Conservation (phyloP, 352 stramenopile genomes). For the Pythium oligandrum region DNA sequence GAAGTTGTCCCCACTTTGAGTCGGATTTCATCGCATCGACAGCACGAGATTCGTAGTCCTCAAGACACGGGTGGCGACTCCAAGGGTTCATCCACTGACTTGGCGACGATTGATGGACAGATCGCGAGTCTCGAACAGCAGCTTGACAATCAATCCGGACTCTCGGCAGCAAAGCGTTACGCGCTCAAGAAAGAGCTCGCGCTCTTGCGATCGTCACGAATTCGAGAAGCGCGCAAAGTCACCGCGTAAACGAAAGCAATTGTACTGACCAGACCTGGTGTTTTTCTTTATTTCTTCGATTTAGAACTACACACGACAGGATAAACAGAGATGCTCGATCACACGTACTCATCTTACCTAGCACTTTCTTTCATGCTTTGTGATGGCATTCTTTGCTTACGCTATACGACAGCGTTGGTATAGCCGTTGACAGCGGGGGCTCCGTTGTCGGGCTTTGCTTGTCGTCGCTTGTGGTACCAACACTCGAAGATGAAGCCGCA, state of each 20-base stretch:
- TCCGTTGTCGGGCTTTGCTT: conserved; percentile 10
- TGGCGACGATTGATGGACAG: conserved; percentile 13
- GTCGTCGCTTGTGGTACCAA: conserved; percentile 59
- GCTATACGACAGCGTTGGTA: conserved; percentile 1
- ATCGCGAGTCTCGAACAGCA: conserved; percentile 56
- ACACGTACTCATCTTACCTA: no score
- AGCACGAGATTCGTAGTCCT: background rate
- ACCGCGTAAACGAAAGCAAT: conserved; percentile 6
- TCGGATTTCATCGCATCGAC: background rate
- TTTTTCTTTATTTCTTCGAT: background rate
- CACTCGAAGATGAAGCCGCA: conserved; percentile 72
- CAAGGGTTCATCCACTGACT: background rate
- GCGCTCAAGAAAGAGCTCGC: conserved; percentile 82
- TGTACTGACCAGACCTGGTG: no score
- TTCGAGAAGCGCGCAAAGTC: conserved; percentile 41
- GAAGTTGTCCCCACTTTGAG: background rate
- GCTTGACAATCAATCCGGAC: conserved; percentile 43
- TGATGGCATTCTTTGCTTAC: background rate
- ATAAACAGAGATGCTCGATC: no score
- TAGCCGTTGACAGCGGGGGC: background rate
- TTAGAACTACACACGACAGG: conserved; percentile 16
- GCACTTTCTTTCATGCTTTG: no score
- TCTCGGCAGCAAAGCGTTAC: conserved; percentile 73
- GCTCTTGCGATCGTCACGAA: conserved; percentile 55
- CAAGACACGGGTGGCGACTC: conserved; percentile 1